Evolutionary conservation across 176 grass and related monocot species (phyloP).

Genomic region (Juncus inflexus): DNA sequence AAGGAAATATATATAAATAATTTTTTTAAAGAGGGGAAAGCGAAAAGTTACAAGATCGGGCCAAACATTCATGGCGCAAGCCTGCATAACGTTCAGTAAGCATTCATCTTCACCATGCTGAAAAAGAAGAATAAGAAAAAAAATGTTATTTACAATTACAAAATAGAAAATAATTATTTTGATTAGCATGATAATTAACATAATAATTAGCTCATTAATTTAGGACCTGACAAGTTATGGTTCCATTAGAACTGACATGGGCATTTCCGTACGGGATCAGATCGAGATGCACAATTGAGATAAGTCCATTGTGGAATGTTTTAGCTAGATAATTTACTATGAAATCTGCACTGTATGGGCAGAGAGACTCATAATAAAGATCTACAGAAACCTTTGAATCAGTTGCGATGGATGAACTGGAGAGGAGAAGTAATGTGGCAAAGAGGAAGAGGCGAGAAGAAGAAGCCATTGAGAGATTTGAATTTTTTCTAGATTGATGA

Average conservation of each 20-base stretch:
- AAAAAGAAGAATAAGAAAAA: not conserved
- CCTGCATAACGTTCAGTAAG: conserved; percentile 65
- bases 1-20: no score
- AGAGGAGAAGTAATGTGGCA: not conserved
- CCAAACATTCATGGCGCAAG: conserved; percentile 62
- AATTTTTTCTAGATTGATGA: not conserved
- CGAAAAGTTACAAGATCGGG: conserved; percentile 49
- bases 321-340: conserved; percentile 60
- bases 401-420: not conserved
- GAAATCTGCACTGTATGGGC: conserved; percentile 68
- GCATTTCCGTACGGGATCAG: conserved; percentile 84
- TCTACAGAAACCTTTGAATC: conserved; percentile 47
- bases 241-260: conserved; percentile 43
- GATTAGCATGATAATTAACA: no score
- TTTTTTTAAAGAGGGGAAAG: no score
- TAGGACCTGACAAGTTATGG: conserved; percentile 69
- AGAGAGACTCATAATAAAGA: conserved; percentile 83
- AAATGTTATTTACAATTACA: no score
- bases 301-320: conserved; percentile 56
- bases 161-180: not conserved
- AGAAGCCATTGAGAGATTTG: conserved; percentile 14
- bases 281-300: conserved; percentile 54
- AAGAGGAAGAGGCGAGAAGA: conserved; percentile 20
- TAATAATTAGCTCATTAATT: no score
- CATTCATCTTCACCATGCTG: conserved; percentile 73